Evolutionary conservation across 2,329 filamentous ascomycete species (phyloP).

Genomic region (Zasmidium cellare): DNA sequence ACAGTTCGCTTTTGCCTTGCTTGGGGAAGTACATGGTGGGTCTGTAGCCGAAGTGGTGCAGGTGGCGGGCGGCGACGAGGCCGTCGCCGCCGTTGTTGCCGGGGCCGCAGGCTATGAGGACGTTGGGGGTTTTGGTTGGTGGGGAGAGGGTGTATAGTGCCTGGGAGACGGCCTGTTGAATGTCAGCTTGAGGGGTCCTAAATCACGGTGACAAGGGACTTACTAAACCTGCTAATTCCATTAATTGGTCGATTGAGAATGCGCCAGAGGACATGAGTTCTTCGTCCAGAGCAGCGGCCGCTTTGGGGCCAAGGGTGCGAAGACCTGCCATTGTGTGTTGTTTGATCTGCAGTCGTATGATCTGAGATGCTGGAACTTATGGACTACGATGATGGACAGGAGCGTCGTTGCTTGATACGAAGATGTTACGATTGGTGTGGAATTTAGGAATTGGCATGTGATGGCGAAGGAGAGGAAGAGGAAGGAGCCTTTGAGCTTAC

Average conservation of each 20-base stretch:
- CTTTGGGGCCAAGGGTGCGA: conserved; percentile 76
- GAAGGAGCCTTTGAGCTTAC: background rate
- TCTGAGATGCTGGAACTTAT: no score
- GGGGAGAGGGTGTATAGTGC: conserved; percentile 87
- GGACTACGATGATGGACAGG: no score
- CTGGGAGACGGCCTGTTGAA: conserved; percentile 73
- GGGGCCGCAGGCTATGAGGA: conserved; percentile 90
- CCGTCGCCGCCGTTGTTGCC: conserved; percentile 82
- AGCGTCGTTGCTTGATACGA: no score
- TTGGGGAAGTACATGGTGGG: conserved; percentile 93
- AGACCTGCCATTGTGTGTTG: conserved; percentile 24
- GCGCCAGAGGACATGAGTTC: conserved; percentile 88
- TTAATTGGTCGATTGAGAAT: conserved; percentile 93
- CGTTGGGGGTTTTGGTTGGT: conserved; percentile 64
- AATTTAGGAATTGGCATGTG: background rate
- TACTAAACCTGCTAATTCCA: conserved; percentile 85
- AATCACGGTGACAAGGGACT: no score
- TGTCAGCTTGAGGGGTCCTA: no score
- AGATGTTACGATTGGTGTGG: no score
- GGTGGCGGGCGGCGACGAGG: conserved; percentile 87
- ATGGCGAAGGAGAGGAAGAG: background rate
- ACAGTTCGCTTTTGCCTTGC: conserved; percentile 84
- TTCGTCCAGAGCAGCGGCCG: conserved; percentile 83
- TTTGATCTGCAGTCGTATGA: background rate
- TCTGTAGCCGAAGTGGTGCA: conserved; percentile 87